Evolutionary conservation across 2,329 filamentous ascomycete species (phyloP), one percentile per base, ranked within the genome.

Genomic region (Calonectria henricotiae): DNA sequence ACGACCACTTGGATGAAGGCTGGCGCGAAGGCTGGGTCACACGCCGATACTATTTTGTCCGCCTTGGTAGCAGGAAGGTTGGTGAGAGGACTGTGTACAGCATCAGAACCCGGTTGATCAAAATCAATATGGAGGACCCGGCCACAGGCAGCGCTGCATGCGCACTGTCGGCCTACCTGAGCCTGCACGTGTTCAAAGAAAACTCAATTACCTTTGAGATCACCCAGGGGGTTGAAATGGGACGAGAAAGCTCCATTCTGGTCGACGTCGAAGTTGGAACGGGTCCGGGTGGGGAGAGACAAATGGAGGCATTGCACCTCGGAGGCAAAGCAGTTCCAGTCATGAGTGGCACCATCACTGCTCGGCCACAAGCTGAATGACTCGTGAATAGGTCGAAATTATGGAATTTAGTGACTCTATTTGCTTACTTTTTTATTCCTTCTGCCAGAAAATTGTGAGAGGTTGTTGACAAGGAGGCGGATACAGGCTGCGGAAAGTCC

Each of bases 161-260:
- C 74, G 87, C 87, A 2, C 77, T 93, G 73, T 82, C 84, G n/a
- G 82, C 85, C 37, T 91, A 88, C 74, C 79, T 92, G 69, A 84
- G 86, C 6, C 74, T 88, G 55, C 77, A 79, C 27, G 71, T 72
- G 68, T 30, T 78, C 68, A 12, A 78, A 74, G 20, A 58, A 12
- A 13, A 7, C 4, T 39, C 51, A 25, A 25, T 27, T 32, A 58
- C 20, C 1, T 58, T 88, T 70, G 82, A 85, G 62, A 80, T 92
- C 69, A 88, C 87, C 44, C 91, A 93, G 80, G 91, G 90, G 0
- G 89, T 92, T 2, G 90, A 93, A 80, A 92, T 92, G 88, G 90
- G 89, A 0, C 79, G 90, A 62, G 81, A 81, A 78, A 89, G 87
- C 73, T 80, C 84, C 8, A 89, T 89, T 37, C 70, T 79, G 5